Base-by-base conservation (phyloP, 2,329 filamentous ascomycete species). In the Colletotrichum chlorophyti region DNA sequence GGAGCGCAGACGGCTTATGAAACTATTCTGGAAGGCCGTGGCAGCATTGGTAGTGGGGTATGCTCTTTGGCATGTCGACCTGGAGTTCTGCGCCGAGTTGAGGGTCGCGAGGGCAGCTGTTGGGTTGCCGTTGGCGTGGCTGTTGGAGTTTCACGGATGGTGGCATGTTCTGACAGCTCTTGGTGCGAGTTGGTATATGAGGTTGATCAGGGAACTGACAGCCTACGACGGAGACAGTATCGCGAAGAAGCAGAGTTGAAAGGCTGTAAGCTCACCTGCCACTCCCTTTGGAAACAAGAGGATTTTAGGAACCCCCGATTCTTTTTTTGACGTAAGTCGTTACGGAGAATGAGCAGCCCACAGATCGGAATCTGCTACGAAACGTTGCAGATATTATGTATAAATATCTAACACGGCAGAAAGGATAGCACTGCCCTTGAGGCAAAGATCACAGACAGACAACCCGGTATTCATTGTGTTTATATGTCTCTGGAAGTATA, bases 81-180 rank as follows among this genome's bases (percentile, higher is more conserved):
- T 82, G 9, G 76, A 83, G 64, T 72, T 76, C 11, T 88, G 85
- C 63, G 66, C 69, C 0, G 66, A 77, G 58, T 71, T 87, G 21
- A 79, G 82, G 3, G 58, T 62, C 0, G 61, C 79, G 10, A 78
- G 83, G 45, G 69, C 71, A 7, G 62, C 50, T 0, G 63, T 86
- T 2, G 84, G 84, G 0, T 66, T 85, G 38, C 84, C 84, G 0
- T 83, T 75, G 77, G 80, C 78, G 2, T 84, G 82, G 68, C 29
- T 83, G 0, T 66, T 87, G 5, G 85, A 87, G 69, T 65, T 87
- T 12, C 85, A 87, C 64, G 85, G 83, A 1, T 87, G 84, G 85
- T 88, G 85, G 85, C 85, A 88, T 64, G 70, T 87, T 14, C 70
- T 86, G 23, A 88, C 84, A 0, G 85, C 82, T 0, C 71, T 83